Percentiles rank a stretch among this genome's conserved stretches.
phyloP scores from a whole-genome alignment of 331 rosid species.

The Telfairia occidentalis region DNA sequence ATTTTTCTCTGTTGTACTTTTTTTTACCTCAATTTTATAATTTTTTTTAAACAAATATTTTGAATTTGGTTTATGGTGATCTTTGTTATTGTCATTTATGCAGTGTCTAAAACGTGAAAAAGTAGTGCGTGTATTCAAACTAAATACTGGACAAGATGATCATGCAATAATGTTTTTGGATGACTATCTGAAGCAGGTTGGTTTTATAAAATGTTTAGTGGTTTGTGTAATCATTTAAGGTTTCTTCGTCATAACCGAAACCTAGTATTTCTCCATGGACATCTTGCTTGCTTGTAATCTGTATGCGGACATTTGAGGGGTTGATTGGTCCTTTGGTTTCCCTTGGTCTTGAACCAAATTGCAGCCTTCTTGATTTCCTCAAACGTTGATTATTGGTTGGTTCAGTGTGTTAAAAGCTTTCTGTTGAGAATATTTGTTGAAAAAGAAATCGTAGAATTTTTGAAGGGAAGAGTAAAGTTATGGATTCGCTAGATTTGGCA shows the following conservation, averaged over 20 bases:
- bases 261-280: neutral
- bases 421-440: neutral
- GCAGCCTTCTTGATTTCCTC: neutral
- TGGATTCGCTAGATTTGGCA: neutral
- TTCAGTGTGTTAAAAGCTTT: neutral
- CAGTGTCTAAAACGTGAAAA: conserved; percentile 78
- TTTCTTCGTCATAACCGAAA: neutral
- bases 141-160: conserved; percentile 87
- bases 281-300: neutral
- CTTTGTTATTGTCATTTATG: conserved; percentile 14
- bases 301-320: neutral
- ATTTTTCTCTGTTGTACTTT: neutral
- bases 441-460: neutral
- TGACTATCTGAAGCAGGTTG: conserved; percentile 71
- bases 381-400: neutral
- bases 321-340: neutral
- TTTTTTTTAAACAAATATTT: neutral
- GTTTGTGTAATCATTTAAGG: neutral
- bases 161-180: conserved; percentile 78
- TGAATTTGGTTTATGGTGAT: neutral
- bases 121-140: conserved; percentile 65
- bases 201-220: conserved; percentile 12
- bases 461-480: neutral
- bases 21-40: neutral
- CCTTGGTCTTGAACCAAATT: neutral